A percentile compares a stretch with the other conserved stretches of the same genome.
Evolutionary conservation across 176 grass and related monocot genomes (phyloP).

Genomic region (Aegilops sharonensis): DNA sequence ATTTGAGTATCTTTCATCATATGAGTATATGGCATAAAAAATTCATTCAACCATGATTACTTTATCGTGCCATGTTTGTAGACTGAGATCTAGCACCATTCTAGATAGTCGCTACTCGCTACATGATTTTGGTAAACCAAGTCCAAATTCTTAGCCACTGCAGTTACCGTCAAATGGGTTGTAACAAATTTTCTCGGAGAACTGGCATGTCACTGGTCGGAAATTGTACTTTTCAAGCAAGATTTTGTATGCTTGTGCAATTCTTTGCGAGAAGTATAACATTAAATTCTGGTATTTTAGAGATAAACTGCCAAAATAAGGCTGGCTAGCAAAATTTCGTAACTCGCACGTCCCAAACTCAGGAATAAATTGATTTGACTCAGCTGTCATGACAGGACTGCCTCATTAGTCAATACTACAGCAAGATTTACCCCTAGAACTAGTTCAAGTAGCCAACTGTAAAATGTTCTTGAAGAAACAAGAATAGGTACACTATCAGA

Average conservation of each 20-base stretch:
- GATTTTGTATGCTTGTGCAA: neutral
- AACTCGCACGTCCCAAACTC: neutral
- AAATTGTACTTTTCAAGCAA: neutral
- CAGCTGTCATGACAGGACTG: neutral
- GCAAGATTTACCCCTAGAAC: neutral
- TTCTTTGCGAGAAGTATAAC: neutral
- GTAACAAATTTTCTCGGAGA: neutral
- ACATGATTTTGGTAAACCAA: neutral
- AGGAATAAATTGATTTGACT: neutral
- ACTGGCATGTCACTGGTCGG: neutral
- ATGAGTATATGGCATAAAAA: neutral
- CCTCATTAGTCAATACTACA: neutral
- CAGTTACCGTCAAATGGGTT: neutral
- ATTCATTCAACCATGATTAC: neutral
- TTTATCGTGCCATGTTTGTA: neutral
- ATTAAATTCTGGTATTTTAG: neutral
- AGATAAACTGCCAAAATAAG: neutral
- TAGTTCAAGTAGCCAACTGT: slow-evolving; percentile 8
- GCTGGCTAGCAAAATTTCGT: neutral
- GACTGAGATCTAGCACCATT: neutral
- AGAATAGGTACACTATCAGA: neutral
- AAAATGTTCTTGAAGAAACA: neutral
- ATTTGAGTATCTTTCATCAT: neutral
- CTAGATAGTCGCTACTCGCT: neutral
- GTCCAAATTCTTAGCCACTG: neutral